Percentiles rank a stretch among this genome's conserved stretches.
Evolutionary conservation across 495 filamentous ascomycete species (phyloP).

Genomic region (Staphylotrichum tortipilum): DNA sequence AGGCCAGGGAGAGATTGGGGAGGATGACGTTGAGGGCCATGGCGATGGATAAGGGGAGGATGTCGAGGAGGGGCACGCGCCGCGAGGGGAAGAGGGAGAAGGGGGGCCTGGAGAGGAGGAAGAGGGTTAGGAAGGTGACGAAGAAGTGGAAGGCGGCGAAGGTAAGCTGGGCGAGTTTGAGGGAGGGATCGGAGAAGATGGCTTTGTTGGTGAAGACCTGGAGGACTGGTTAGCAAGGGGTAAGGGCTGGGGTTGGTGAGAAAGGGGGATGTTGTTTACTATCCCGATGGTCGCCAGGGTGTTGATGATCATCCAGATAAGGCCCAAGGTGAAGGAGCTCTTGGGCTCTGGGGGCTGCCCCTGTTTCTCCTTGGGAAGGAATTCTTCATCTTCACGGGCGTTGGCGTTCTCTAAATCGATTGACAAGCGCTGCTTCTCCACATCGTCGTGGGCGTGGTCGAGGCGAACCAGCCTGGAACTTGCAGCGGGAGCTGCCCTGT

Average conservation of each 20-base stretch:
- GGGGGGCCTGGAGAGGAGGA: slow-evolving; percentile 52
- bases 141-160: slow-evolving; percentile 69
- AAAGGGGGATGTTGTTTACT: slow-evolving; percentile 25
- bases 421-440: slow-evolving; percentile 18
- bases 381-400: slow-evolving; percentile 30
- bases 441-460: slow-evolving; percentile 16
- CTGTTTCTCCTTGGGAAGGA: slow-evolving; percentile 17
- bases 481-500: slow-evolving; percentile 4
- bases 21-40: slow-evolving; percentile 68
- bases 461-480: slow-evolving; percentile 17
- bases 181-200: slow-evolving; percentile 58
- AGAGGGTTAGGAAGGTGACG: slow-evolving; percentile 58
- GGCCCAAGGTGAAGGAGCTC: slow-evolving; percentile 22
- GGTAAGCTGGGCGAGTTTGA: slow-evolving; percentile 58
- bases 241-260: background rate
- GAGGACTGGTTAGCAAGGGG: slow-evolving; percentile 7
- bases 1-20: slow-evolving; percentile 64
- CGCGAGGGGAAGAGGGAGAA: slow-evolving; percentile 54
- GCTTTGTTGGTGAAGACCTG: slow-evolving; percentile 73
- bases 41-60: slow-evolving; percentile 55
- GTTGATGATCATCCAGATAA: slow-evolving; percentile 51
- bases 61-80: slow-evolving; percentile 44
- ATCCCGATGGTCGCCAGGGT: slow-evolving; percentile 55
- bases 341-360: background rate
- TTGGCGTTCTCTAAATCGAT: slow-evolving; percentile 22